These are phyloP conservation scores for Argentina anserina DNA, from an alignment of 306 rosid species.

Conservation along the genomic window DNA sequence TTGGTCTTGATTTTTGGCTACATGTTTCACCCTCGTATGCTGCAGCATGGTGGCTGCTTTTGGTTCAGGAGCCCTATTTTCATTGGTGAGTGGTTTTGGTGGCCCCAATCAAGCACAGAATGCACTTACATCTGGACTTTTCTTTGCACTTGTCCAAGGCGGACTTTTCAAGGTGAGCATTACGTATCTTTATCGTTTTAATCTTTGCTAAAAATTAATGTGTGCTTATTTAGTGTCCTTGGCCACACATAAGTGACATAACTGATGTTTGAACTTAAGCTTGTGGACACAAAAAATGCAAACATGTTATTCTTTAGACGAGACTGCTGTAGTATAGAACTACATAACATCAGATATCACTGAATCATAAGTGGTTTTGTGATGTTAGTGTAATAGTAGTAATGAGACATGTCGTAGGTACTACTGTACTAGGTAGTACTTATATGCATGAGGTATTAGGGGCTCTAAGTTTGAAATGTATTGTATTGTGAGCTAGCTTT, in stretches of 20 bases:
- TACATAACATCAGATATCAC: constrained; percentile 3
- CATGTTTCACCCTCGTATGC: constrained; percentile 4
- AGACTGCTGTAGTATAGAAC: background rate
- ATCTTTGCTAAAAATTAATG: background rate
- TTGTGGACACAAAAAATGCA: background rate
- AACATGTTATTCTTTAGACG: background rate
- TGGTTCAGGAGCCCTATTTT: constrained; percentile 92
- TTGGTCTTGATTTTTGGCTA: background rate
- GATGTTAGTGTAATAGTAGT: constrained; percentile 10
- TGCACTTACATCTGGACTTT: constrained; percentile 86
- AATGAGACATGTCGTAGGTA: background rate
- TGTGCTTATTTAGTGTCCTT: constrained; percentile 11
- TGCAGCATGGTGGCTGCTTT: constrained; percentile 96
- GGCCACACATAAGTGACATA: background rate
- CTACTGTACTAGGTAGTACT: background rate
- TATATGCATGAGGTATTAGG: background rate
- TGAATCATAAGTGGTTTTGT: background rate
- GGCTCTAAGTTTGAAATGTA: background rate
- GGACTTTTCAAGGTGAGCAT: constrained; percentile 83
- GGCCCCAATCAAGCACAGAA: constrained; percentile 79
- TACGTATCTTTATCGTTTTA: background rate
- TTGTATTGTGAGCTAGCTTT: background rate
- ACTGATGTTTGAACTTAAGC: background rate
- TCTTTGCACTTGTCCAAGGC: constrained; percentile 94
- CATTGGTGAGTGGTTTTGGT: constrained; percentile 91